Percentiles rank a stretch among this genome's conserved stretches.
Conservation (phyloP, 371 early-diverging fungal genomes). For the Syncephalastrum monosporum region DNA sequence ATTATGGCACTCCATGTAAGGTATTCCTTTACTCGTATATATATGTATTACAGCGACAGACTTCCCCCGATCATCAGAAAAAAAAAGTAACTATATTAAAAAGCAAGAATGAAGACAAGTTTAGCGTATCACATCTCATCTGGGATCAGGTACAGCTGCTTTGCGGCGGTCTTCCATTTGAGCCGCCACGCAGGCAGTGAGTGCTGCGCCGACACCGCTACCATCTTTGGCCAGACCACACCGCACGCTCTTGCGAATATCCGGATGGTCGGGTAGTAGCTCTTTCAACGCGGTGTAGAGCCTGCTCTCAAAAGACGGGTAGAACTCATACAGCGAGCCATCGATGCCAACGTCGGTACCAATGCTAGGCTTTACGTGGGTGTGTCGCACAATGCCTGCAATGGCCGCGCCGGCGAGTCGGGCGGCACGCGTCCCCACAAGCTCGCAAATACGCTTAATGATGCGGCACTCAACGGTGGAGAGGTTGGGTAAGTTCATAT, state of each 20-base stretch:
- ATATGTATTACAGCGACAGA: too few relatives aligned
- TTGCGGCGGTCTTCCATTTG: slow-evolving; percentile 25
- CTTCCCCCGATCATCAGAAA: too few relatives aligned
- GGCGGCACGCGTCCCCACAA: slow-evolving; percentile 89
- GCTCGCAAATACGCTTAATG: slow-evolving; percentile 79
- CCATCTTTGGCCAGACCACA: slow-evolving; percentile 60
- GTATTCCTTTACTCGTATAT: too few relatives aligned
- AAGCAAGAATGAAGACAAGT: too few relatives aligned
- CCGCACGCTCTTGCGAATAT: slow-evolving; percentile 54
- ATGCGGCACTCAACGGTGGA: slow-evolving; percentile 77
- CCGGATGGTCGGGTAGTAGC: slow-evolving; percentile 49
- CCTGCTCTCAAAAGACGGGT: slow-evolving; percentile 84
- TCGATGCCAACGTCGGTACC: slow-evolving; percentile 89
- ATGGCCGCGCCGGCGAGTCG: slow-evolving; percentile 83
- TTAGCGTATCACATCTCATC: too few relatives aligned
- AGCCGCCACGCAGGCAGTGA: slow-evolving; percentile 49
- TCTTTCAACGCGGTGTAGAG: slow-evolving; percentile 73
- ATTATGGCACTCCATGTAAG: slow-evolving; percentile 1
- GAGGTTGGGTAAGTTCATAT: slow-evolving; percentile 64
- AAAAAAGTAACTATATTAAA: too few relatives aligned
- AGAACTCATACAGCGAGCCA: slow-evolving; percentile 91
- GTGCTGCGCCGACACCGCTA: slow-evolving; percentile 52
- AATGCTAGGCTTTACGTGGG: slow-evolving; percentile 37
- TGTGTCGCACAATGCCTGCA: slow-evolving; percentile 77
- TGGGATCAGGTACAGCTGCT: too few relatives aligned